phyloP scores from a whole-genome alignment of 352 stramenopile genomes.

The Albugo candida region DNA sequence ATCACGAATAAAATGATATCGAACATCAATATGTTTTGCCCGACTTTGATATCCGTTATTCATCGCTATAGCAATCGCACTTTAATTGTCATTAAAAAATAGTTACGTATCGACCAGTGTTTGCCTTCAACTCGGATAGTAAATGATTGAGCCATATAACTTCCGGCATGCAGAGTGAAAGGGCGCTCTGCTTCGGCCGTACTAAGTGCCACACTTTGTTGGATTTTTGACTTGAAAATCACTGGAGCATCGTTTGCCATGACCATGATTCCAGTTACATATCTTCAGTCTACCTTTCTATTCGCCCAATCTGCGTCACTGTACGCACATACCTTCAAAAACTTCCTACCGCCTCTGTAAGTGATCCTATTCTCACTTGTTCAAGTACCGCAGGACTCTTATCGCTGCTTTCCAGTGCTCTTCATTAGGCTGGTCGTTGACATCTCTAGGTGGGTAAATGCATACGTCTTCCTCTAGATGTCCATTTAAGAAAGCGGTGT shows the following conservation, averaged over 20 bases:
- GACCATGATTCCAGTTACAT: no score
- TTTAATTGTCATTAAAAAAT: slow-evolving; percentile 3
- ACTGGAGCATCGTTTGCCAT: no score
- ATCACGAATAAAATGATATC: slow-evolving; percentile 1
- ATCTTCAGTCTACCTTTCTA: no score
- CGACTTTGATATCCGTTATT: not conserved
- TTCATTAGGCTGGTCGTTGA: not conserved
- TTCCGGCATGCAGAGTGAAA: not conserved
- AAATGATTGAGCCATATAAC: not conserved
- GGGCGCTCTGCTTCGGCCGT: no score
- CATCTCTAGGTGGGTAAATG: slow-evolving; percentile 6
- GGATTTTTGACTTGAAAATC: no score
- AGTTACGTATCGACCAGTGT: no score
- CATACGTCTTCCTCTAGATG: slow-evolving; percentile 5
- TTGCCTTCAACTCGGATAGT: no score
- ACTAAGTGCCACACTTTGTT: no score
- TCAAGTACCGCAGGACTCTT: no score
- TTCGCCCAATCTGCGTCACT: no score
- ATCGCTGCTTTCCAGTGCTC: not conserved
- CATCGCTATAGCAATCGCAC: not conserved
- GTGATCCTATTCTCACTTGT: not conserved
- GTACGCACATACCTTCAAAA: no score
- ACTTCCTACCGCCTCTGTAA: not conserved
- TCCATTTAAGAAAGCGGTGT: slow-evolving; percentile 7
- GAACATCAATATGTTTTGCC: slow-evolving; percentile 1